A percentile compares a stretch with the other conserved stretches of the same genome.
These are phyloP conservation scores for Penicillium macrosclerotiorum DNA, from an alignment of 495 filamentous ascomycete genomes.

Conservation along the genomic window DNA sequence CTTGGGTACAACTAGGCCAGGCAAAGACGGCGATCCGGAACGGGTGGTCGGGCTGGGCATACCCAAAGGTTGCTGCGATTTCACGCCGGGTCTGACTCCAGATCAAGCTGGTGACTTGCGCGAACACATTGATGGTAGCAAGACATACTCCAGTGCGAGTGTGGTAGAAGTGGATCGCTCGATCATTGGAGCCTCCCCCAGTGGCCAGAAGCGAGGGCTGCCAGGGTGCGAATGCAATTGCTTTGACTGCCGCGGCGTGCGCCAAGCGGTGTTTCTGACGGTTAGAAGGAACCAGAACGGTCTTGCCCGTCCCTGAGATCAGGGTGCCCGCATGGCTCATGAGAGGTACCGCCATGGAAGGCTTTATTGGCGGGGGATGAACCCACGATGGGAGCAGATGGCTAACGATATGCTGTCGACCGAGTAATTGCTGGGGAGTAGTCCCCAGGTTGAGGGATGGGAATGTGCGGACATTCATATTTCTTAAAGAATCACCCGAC, in stretches of 20 bases:
- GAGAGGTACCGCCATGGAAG: constrained; percentile 20
- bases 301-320: constrained; percentile 29
- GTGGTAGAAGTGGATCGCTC: constrained; percentile 95
- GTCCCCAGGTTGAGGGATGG: constrained; percentile 16
- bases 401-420: constrained; percentile 22
- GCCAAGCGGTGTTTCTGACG: constrained; percentile 69
- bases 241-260: constrained; percentile 90
- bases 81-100: constrained; percentile 86
- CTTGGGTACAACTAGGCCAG: constrained; percentile 89
- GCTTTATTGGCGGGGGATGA: constrained; percentile 13
- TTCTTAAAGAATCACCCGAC: constrained; percentile 7
- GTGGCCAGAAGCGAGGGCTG: constrained; percentile 83
- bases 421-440: constrained; percentile 16
- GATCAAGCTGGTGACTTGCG: constrained; percentile 89
- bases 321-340: constrained; percentile 29
- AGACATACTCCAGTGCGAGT: constrained; percentile 79
- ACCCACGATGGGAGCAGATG: constrained; percentile 32
- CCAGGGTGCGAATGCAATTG: constrained; percentile 97
- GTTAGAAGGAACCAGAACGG: constrained; percentile 38
- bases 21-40: constrained; percentile 91
- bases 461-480: constrained; percentile 17
- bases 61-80: constrained; percentile 92
- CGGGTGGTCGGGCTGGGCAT: constrained; percentile 89
- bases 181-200: constrained; percentile 90
- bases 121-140: constrained; percentile 86